These are phyloP conservation scores for Aspergillus sp. DNA, from an alignment of 2,329 filamentous ascomycete genomes.

Conservation along the genomic window DNA sequence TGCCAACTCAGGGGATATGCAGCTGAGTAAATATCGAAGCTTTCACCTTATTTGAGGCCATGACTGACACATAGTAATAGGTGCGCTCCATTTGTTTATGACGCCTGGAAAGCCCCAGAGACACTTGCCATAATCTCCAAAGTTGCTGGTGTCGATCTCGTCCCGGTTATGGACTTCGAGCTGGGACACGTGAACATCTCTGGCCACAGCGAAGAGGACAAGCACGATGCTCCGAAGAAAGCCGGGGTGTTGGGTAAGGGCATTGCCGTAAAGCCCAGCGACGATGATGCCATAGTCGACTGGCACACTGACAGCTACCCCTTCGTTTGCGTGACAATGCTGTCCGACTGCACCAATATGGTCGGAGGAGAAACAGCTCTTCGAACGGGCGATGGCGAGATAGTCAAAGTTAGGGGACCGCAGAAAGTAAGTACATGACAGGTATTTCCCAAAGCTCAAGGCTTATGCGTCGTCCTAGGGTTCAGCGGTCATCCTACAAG, in stretches of 20 bases:
- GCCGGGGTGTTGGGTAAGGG: constrained; percentile 46
- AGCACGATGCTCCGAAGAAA: constrained; percentile 45
- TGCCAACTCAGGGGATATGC: constrained; percentile 59
- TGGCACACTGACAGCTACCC: constrained; percentile 69
- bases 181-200: constrained; percentile 60
- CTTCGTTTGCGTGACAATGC: constrained; percentile 70
- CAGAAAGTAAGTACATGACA: constrained; percentile 52
- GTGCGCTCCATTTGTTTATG: constrained; percentile 65
- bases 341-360: constrained; percentile 56
- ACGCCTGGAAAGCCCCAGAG: constrained; percentile 60
- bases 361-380: constrained; percentile 50
- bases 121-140: constrained; percentile 52
- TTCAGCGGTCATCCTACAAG: constrained; percentile 65
- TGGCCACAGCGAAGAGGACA: constrained; percentile 52
- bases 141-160: constrained; percentile 58
- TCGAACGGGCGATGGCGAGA: constrained; percentile 54
- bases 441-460: neutral
- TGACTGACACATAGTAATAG: constrained; percentile 34
- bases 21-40: constrained; percentile 51
- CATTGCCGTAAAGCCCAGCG: constrained; percentile 45
- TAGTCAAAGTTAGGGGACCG: constrained; percentile 62
- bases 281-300: constrained; percentile 58
- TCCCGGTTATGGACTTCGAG: constrained; percentile 57
- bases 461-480: constrained; percentile 46
- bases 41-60: neutral